Evolutionary conservation across 805 yeast species (phyloP).

Genomic region (Candida quercuum): DNA sequence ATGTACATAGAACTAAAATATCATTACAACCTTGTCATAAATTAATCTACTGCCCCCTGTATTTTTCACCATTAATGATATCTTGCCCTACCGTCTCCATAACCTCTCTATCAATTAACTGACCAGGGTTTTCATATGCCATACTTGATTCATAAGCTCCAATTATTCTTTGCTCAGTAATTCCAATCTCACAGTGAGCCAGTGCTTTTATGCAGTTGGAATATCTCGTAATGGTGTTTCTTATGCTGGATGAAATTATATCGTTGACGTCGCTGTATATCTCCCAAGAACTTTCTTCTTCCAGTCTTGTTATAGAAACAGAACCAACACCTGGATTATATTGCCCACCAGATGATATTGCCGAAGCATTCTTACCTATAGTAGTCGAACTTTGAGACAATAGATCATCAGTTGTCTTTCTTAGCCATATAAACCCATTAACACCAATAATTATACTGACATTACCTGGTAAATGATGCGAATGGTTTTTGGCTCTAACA

Average conservation of each 20-base stretch:
- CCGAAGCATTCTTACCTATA: constrained; percentile 30
- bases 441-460: constrained; percentile 88
- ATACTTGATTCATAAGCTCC: constrained; percentile 88
- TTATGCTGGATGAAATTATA: constrained; percentile 49
- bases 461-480: constrained; percentile 89
- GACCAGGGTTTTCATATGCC: constrained; percentile 67
- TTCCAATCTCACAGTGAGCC: constrained; percentile 80
- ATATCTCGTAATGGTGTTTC: constrained; percentile 79
- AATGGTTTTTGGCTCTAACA: constrained; percentile 81
- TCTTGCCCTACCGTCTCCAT: constrained; percentile 73
- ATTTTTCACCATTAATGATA: constrained; percentile 63
- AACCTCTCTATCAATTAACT: constrained; percentile 62
- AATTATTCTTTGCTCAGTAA: constrained; percentile 73
- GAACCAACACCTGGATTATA: constrained; percentile 56
- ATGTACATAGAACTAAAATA: no score
- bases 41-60: constrained; percentile 48
- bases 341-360: constrained; percentile 21
- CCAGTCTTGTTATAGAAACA: constrained; percentile 75
- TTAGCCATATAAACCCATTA: constrained; percentile 91
- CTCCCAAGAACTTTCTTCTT: constrained; percentile 92
- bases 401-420: constrained; percentile 49
- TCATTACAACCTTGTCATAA: not conserved
- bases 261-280: constrained; percentile 91
- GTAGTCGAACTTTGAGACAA: constrained; percentile 25
- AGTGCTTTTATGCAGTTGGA: constrained; percentile 78